phyloP scores from a whole-genome alignment of 768 basidiomycete genomes.

The Coprinopsis marcescibilis region DNA sequence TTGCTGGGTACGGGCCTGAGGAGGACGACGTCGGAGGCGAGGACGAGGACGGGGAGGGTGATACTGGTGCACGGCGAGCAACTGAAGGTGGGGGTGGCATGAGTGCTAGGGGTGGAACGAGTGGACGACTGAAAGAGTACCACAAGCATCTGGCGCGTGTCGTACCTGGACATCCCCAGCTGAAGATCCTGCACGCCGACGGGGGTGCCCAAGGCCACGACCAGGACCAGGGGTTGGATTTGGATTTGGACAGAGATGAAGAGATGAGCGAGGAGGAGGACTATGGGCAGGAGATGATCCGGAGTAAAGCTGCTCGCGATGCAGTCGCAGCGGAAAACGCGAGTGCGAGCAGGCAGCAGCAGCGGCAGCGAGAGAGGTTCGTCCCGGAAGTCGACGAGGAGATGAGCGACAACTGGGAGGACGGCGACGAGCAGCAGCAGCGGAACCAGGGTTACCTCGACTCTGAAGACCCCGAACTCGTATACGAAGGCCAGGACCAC shows the following conservation, averaged over 20 bases:
- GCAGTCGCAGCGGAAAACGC: slow-evolving; percentile 9
- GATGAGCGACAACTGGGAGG: slow-evolving; percentile 12
- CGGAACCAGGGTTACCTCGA: slow-evolving; percentile 20
- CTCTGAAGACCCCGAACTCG: slow-evolving; percentile 20
- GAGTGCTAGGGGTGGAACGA: too few species aligned
- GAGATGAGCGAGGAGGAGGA: slow-evolving; percentile 44
- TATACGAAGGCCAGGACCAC: slow-evolving; percentile 20
- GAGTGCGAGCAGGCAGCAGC: slow-evolving; percentile 8
- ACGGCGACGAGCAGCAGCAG: slow-evolving; percentile 20
- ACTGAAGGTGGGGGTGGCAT: too few species aligned
- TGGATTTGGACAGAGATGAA: slow-evolving; percentile 27
- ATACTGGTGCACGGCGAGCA: too few species aligned
- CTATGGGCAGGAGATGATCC: slow-evolving; percentile 13
- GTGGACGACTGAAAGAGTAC: slow-evolving; percentile 40
- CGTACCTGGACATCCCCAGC: slow-evolving; percentile 23
- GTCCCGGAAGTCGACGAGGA: slow-evolving; percentile 13
- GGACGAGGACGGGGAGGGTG: too few species aligned
- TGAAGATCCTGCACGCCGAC: background rate
- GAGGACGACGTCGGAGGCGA: too few species aligned
- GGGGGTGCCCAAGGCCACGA: slow-evolving; percentile 26
- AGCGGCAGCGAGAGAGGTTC: slow-evolving; percentile 9
- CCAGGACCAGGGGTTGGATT: background rate
- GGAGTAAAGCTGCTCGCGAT: background rate
- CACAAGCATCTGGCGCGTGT: slow-evolving; percentile 45
- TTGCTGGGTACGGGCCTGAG: background rate